Evolutionary conservation across 2,329 filamentous ascomycete species (phyloP), one percentile per base, ranked within the genome.

Genomic region (Monosporascus sp.): DNA sequence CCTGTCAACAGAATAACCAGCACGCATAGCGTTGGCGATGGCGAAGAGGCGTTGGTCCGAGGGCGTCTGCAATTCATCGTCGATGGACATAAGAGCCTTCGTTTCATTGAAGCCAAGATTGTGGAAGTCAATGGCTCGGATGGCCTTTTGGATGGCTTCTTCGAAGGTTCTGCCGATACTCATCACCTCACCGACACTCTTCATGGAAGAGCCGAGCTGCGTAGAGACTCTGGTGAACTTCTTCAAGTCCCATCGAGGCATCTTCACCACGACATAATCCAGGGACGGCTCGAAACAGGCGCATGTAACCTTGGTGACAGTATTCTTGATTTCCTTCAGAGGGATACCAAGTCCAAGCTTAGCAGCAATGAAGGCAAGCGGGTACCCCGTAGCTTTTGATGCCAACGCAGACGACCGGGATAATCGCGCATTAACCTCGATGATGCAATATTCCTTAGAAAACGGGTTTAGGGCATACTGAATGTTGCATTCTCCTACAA

Each of bases 121-220:
- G 77, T 94, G 87, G 74, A 90, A 93, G 71, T 99, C 94, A 54
- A 97, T 93, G 41, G 91, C 87, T 49, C 94, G 87, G 64, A 99
- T 99, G 20, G 94, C 94, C 73, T 97, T 99, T 66, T 99, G 94
- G 43, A 99, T 96, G 8, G 94, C 94, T 74, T 99, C 94, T 73
- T 99, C 94, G 63, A 99, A 99, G 1, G 89, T 96, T 60, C 94
- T 81, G 53, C 94, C 94, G 62, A 99, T 97, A 66, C 89, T 93
- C 94, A 99, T 97, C 61, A 99, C 94, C 71, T 99, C 94, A 67
- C 94, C 94, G 51, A 99, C 92, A 82, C 91, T 96, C 86, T 97
- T 99, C 94, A 99, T 99, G 14, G 93, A 96, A 3, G 94, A 97
- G 31, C 92, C 93, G 24, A 99, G 87, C 68, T 95, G 88, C 1